Conservation (phyloP, 768 basidiomycete genomes). For the Lyophyllum shimeji region DNA sequence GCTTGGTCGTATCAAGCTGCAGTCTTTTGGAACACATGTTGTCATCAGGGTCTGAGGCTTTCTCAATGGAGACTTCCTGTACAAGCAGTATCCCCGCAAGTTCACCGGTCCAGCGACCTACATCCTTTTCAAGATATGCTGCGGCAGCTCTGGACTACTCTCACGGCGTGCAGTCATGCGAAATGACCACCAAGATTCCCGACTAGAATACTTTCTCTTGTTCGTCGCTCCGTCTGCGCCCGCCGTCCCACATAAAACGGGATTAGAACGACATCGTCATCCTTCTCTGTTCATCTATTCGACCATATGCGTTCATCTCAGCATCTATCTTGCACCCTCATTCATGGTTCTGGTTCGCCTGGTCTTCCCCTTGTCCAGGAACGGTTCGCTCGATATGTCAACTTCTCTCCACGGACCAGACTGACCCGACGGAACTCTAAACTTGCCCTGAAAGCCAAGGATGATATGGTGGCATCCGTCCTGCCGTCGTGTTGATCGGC, state of each 20-base stretch:
- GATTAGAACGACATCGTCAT: background rate
- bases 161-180: background rate
- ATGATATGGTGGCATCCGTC: background rate
- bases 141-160: background rate
- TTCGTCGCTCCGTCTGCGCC: background rate
- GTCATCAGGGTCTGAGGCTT: background rate
- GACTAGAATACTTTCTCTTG: background rate
- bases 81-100: conserved; percentile 1
- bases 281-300: background rate
- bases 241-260: background rate
- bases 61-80: conserved; percentile 6
- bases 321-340: background rate
- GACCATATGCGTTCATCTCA: conserved; percentile 7
- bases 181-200: background rate
- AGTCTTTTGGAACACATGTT: background rate
- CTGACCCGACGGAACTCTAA: conserved; percentile 7
- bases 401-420: conserved; percentile 9
- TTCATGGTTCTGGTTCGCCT: conserved; percentile 5
- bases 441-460: background rate
- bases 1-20: background rate
- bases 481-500: background rate
- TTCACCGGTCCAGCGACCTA: conserved; percentile 7
- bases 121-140: background rate
- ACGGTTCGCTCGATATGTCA: conserved; percentile 9
- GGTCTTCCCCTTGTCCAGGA: conserved; percentile 7